Evolutionary conservation across 139 green algal genomes (phyloP).

Genomic region (Coelastrella sp.): DNA sequence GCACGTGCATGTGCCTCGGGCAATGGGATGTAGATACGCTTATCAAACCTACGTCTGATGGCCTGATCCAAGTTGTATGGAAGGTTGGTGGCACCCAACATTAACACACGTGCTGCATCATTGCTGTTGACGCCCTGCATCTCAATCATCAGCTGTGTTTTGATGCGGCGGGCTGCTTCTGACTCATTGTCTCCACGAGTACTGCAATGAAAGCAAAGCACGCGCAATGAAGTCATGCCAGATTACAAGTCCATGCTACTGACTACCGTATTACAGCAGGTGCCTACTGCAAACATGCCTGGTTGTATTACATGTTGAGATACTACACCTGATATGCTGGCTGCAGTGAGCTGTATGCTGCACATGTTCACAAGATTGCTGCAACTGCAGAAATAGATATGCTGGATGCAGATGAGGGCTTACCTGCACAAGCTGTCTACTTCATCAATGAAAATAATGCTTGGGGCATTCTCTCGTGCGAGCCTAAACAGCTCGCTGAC

Average conservation of each 20-base stretch:
- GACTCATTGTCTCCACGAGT: conserved; percentile 91
- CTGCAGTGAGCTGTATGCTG: no score
- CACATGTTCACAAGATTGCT: no score
- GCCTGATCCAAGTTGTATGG: conserved; percentile 96
- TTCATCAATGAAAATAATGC: conserved; percentile 99
- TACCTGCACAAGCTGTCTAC: conserved; percentile 66
- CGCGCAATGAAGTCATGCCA: no score
- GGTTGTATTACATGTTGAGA: no score
- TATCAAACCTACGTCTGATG: conserved; percentile 86
- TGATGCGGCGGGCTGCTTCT: conserved; percentile 97
- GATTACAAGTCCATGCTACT: no score
- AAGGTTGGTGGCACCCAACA: conserved; percentile 98
- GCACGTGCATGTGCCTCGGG: conserved; percentile 89
- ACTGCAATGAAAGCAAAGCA: conserved; percentile 72
- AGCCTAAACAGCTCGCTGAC: conserved; percentile 95
- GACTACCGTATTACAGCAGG: no score
- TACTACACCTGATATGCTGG: no score
- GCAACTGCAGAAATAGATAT: no score
- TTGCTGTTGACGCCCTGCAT: conserved; percentile 68
- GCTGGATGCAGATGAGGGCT: no score
- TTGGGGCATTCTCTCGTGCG: conserved; percentile 92
- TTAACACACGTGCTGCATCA: conserved; percentile 74
- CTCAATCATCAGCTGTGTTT: conserved; percentile 93
- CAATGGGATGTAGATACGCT: conserved; percentile 99
- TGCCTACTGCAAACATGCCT: no score